A percentile compares a stretch with the other conserved stretches of the same genome.
phyloP scores from a whole-genome alignment of 345 rosid species.

The Zanthoxylum bungeanum region DNA sequence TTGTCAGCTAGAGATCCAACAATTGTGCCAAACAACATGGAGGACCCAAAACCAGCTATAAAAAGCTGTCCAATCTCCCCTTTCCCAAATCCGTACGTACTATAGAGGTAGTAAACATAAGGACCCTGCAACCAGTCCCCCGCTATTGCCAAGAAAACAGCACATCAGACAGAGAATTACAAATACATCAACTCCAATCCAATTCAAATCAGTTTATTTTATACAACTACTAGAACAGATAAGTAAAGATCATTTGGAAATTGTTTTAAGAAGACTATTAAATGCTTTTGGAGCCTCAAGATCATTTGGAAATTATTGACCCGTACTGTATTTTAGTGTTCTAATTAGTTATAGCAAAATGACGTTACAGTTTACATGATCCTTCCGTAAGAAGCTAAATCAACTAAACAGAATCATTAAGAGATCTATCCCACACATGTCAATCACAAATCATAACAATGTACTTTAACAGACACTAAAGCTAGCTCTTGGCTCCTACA shows the following conservation, averaged over 20 bases:
- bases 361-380: neutral
- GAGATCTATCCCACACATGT: neutral
- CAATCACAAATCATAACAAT: neutral
- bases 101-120: slow-evolving; percentile 87
- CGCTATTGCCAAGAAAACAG: slow-evolving; percentile 46
- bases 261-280: neutral
- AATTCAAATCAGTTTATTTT: neutral
- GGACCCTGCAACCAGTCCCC: slow-evolving; percentile 99
- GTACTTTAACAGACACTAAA: neutral
- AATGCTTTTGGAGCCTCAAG: neutral
- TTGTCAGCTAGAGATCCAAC: slow-evolving; percentile 97
- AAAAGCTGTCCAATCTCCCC: slow-evolving; percentile 93
- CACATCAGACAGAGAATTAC: slow-evolving; percentile 22
- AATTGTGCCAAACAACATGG: slow-evolving; percentile 94
- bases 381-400: neutral
- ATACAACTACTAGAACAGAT: neutral
- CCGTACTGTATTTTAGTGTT: neutral
- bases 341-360: neutral
- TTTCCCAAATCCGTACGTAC: slow-evolving; percentile 75
- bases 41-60: slow-evolving; percentile 99
- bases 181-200: neutral
- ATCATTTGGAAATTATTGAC: neutral
- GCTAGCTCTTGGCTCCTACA: neutral
- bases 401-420: neutral
- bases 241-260: neutral